Percentiles rank a stretch among this genome's conserved stretches.
Evolutionary conservation across 805 yeast genomes (phyloP).

Genomic region (Komagataella pastoris): DNA sequence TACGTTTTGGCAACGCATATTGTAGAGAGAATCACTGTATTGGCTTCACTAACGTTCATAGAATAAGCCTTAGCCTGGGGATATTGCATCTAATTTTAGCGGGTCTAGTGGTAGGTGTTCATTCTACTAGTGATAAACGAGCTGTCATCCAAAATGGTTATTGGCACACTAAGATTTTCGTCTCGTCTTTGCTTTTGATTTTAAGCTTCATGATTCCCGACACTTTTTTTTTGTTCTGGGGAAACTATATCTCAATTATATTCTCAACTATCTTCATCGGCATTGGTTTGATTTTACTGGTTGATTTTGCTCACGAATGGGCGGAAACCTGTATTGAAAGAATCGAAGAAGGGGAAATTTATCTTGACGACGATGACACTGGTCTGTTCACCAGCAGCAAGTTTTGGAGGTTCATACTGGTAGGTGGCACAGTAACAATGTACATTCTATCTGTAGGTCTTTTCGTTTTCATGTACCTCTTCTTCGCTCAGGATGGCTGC

Average conservation of each 20-base stretch:
- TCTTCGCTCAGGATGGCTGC: conserved; percentile 75
- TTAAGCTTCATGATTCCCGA: conserved; percentile 77
- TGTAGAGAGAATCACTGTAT: conserved; percentile 79
- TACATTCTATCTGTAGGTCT: conserved; percentile 59
- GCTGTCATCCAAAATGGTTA: conserved; percentile 81
- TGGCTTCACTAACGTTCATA: conserved; percentile 89
- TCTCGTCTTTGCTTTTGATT: conserved; percentile 43
- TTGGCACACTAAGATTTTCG: conserved; percentile 68
- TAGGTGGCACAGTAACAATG: conserved; percentile 84
- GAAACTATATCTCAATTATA: conserved; percentile 76
- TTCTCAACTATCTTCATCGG: conserved; percentile 78
- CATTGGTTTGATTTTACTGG: conserved; percentile 79
- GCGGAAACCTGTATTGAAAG: conserved; percentile 90
- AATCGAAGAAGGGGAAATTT: conserved; percentile 65
- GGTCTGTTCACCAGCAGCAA: conserved; percentile 18
- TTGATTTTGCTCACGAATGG: conserved; percentile 98
- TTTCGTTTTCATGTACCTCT: conserved; percentile 68
- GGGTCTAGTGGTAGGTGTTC: conserved; percentile 53
- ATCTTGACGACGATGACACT: conserved; percentile 32
- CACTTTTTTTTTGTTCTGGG: conserved; percentile 75
- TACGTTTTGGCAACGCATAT: conserved; percentile 36
- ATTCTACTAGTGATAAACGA: conserved; percentile 65
- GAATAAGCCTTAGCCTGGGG: conserved; percentile 83
- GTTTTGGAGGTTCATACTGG: conserved; percentile 69
- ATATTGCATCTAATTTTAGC: conserved; percentile 65